These are phyloP conservation scores for Neurospora sp. DNA, from an alignment of 495 filamentous ascomycete species.

Conservation along the genomic window DNA sequence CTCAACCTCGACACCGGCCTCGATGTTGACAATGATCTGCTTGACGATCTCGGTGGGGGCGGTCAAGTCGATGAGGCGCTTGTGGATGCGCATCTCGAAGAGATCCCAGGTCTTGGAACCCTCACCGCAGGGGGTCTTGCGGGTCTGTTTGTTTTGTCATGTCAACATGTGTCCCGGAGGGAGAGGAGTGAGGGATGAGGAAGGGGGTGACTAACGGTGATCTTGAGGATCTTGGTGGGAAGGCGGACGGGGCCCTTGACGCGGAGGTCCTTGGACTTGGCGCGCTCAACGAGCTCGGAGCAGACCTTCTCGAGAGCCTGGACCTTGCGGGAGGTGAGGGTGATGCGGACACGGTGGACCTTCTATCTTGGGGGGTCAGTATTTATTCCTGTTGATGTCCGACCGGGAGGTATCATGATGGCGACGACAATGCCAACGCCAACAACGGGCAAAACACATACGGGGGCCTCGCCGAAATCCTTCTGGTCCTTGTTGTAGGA, in stretches of 20 bases:
- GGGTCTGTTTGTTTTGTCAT: slow-evolving; percentile 18
- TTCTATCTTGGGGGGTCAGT: slow-evolving; percentile 42
- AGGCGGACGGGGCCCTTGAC: slow-evolving; percentile 99
- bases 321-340: slow-evolving; percentile 88
- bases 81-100: slow-evolving; percentile 99
- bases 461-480: slow-evolving; percentile 56
- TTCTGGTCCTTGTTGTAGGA: slow-evolving; percentile 96
- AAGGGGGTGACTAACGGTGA: slow-evolving; percentile 39
- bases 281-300: slow-evolving; percentile 94
- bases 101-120: slow-evolving; percentile 99
- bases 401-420: background rate
- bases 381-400: background rate
- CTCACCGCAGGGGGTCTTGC: slow-evolving; percentile 91
- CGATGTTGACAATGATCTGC: slow-evolving; percentile 99
- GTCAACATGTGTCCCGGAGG: too few relatives aligned
- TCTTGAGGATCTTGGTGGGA: slow-evolving; percentile 92
- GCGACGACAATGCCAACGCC: background rate
- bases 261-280: slow-evolving; percentile 95
- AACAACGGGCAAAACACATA: slow-evolving; percentile 13
- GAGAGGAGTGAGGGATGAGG: too few relatives aligned
- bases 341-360: slow-evolving; percentile 98
- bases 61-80: slow-evolving; percentile 76
- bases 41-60: slow-evolving; percentile 99
- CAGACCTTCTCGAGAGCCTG: slow-evolving; percentile 95
- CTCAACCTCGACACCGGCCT: slow-evolving; percentile 99